phyloP scores from a whole-genome alignment of 2,329 filamentous ascomycete genomes.

The Paracorniculantispora psalliotae region DNA sequence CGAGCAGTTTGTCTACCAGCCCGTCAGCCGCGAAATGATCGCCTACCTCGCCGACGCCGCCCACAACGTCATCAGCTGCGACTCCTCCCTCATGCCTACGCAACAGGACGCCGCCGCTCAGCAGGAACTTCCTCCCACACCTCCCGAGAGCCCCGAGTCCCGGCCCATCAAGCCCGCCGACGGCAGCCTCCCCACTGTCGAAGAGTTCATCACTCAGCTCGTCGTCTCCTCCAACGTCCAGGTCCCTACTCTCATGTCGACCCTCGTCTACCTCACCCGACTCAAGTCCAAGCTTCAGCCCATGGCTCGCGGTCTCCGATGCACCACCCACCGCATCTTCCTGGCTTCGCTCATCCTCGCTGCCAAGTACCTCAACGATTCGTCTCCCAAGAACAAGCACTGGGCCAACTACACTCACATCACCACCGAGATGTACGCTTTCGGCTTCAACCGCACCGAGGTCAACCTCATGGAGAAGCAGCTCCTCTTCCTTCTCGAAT shows the following conservation, averaged over 20 bases:
- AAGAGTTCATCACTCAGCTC: constrained; percentile 87
- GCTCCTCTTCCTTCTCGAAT: constrained; percentile 88
- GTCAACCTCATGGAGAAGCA: constrained; percentile 99
- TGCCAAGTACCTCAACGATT: constrained; percentile 98
- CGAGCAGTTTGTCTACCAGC: constrained; percentile 74
- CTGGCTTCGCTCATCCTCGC: constrained; percentile 78
- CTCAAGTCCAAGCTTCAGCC: constrained; percentile 82
- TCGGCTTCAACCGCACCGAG: constrained; percentile 90
- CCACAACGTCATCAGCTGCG: constrained; percentile 74
- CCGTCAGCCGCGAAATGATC: constrained; percentile 73
- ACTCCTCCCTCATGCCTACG: constrained; percentile 53
- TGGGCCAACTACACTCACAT: constrained; percentile 92
- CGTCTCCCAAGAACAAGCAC: constrained; percentile 99
- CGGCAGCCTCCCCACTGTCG: constrained; percentile 67
- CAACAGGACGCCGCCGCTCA: constrained; percentile 26
- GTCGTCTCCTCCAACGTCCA: constrained; percentile 93
- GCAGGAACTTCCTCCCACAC: constrained; percentile 40
- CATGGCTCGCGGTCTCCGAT: constrained; percentile 91
- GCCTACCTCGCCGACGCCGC: constrained; percentile 70
- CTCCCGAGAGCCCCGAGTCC: constrained; percentile 44
- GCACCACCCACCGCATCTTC: constrained; percentile 97
- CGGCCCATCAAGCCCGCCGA: constrained; percentile 38
- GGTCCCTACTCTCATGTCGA: constrained; percentile 95
- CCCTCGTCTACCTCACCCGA: constrained; percentile 85
- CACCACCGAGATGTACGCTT: constrained; percentile 58